Evolutionary conservation across 805 yeast genomes (phyloP), one percentile per base, ranked within the genome.

Genomic region (Candida verbasci): DNA sequence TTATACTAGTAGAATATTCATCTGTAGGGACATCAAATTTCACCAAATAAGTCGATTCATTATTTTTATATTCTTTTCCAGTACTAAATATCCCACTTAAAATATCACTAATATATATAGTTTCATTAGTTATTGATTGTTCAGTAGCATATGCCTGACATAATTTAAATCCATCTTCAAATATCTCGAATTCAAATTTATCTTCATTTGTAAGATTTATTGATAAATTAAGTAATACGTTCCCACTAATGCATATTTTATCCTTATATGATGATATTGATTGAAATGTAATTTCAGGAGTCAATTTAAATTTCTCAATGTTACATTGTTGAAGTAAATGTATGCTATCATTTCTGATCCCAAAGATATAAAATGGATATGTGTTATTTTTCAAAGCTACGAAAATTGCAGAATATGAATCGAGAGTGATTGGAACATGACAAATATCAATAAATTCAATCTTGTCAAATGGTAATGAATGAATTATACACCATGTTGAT

Each of bases 61-160:
- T 4, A 12, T 15, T 8, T 5, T 3, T 7, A 17, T 31, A 16
- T 21, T 31, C 23, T 12, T 7, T 10, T 3, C 26, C 33, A 11
- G 10, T 16, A 15, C 23, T 11, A 14, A 11, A 25, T n/a, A 25
- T 8, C 8, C 36, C 36, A 25, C 17, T 16, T 3, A 25, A 8
- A 11, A 25, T 30, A 20, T 33, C 36, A 11, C 25, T 30, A 6
- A 32, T 11, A 12, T 32, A 32, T 6, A 24, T 15, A 4, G 26
- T 22, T 5, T 16, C 27, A 22, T 23, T 16, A 7, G 23, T 23
- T 3, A 33, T 14, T 11, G 30, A 24, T 25, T 33, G 36, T n/a
- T 8, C 24, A 3, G 30, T 30, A 9, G 30, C 36, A 33, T 15
- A 33, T 8, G 36, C 11, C 17, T 16, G 24, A 17, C 24, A 18